Evolutionary conservation across 148 eudicot species (phyloP).

Genomic region (Pouteria glomerata): DNA sequence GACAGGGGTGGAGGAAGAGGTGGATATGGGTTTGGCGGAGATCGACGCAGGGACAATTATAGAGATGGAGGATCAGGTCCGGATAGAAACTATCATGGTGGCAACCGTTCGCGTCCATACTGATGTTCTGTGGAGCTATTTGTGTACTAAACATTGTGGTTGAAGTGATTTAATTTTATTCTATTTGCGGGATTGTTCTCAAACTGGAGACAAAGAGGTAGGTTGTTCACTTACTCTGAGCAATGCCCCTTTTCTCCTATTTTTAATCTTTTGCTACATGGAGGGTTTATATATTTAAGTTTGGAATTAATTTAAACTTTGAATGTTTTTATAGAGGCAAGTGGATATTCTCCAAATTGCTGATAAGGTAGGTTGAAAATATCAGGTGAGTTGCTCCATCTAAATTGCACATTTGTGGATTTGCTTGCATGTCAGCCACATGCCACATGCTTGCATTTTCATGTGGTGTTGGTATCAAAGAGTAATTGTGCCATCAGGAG

Average conservation of each 20-base stretch:
- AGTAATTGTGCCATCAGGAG: no score
- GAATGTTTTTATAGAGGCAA: conserved; percentile 83
- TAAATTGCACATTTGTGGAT: conserved; percentile 3
- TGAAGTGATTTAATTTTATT: conserved; percentile 42
- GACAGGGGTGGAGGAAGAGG: conserved; percentile 58
- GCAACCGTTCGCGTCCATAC: conserved; percentile 88
- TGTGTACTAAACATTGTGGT: conserved; percentile 45
- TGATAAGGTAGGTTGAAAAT: conserved; percentile 76
- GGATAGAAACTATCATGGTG: conserved; percentile 64
- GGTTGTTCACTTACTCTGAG: conserved; percentile 63
- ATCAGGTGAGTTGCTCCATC: conserved; percentile 83
- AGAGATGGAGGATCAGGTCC: conserved; percentile 78
- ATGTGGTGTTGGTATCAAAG: not conserved
- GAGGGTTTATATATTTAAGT: conserved; percentile 26
- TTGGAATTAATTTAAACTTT: conserved; percentile 65
- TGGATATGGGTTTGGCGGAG: conserved; percentile 58
- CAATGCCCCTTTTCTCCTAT: conserved; percentile 53
- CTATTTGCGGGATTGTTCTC: conserved; percentile 47
- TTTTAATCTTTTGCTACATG: conserved; percentile 17
- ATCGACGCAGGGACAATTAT: conserved; percentile 51
- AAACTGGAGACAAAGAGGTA: conserved; percentile 78
- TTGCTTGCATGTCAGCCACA: not conserved
- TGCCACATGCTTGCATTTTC: conserved; percentile 7
- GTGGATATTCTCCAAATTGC: conserved; percentile 83
- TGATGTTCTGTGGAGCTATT: conserved; percentile 31